Percentiles rank a stretch among this genome's conserved stretches.
Conservation (phyloP, 2,329 filamentous ascomycete genomes). For the Biscogniauxia mediterranea region DNA sequence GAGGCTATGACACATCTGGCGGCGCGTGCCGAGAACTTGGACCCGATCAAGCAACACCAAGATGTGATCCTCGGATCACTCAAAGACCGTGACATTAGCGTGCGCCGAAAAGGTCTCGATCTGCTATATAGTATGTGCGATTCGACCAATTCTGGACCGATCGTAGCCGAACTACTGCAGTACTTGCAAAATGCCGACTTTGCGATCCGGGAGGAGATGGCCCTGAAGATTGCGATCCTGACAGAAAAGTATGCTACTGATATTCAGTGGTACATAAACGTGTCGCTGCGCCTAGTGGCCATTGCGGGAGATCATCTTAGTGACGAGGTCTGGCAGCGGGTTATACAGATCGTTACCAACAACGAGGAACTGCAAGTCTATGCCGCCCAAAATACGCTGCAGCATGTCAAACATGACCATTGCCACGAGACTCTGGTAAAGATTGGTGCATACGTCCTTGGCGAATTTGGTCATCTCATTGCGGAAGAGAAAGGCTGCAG, state of each 20-base stretch:
- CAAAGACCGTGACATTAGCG: constrained; percentile 94
- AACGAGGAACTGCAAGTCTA: constrained; percentile 98
- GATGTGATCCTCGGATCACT: constrained; percentile 92
- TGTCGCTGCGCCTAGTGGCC: constrained; percentile 87
- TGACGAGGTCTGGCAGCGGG: constrained; percentile 98
- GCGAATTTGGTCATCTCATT: constrained; percentile 95
- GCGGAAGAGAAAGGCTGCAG: constrained; percentile 90
- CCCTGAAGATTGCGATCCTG: constrained; percentile 95
- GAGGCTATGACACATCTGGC: constrained; percentile 99
- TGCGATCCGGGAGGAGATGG: constrained; percentile 98
- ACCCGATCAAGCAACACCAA: constrained; percentile 97
- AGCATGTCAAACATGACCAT: constrained; percentile 88
- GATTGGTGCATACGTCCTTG: constrained; percentile 93
- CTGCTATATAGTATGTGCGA: constrained; percentile 99
- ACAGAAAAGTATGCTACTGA: constrained; percentile 99
- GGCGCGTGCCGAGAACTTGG: constrained; percentile 86
- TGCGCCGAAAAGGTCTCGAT: constrained; percentile 91
- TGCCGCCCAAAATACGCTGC: constrained; percentile 86
- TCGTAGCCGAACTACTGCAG: constrained; percentile 89
- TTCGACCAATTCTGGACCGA: constrained; percentile 85
- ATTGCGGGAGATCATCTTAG: constrained; percentile 98
- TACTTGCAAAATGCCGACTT: constrained; percentile 97
- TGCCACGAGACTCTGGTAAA: constrained; percentile 98
- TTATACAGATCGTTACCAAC: constrained; percentile 98
- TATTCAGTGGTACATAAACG: constrained; percentile 99